Evolutionary conservation across 306 rosid species (phyloP).

Genomic region (Elaeagnus macrophylla): DNA sequence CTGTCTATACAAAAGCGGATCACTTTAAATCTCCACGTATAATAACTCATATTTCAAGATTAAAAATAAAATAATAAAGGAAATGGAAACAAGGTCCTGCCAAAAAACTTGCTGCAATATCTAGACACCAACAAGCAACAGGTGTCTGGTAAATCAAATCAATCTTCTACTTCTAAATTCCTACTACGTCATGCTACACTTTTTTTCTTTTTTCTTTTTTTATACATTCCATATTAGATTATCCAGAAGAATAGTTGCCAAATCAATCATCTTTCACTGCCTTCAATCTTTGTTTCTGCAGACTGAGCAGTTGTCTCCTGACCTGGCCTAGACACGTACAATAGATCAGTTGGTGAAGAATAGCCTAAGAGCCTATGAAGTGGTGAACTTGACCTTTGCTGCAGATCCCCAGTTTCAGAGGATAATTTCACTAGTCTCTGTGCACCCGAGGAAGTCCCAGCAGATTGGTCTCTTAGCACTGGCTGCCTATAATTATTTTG

Average conservation of each 20-base stretch:
- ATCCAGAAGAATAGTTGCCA: not conserved
- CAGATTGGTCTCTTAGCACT: slow-evolving; percentile 18
- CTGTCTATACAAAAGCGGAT: no score
- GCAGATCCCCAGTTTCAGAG: slow-evolving; percentile 27
- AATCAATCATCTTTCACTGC: slow-evolving; percentile 2
- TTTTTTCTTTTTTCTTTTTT: no score
- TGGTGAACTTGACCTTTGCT: slow-evolving; percentile 36
- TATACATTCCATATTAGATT: no score
- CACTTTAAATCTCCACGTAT: no score
- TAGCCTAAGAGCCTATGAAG: slow-evolving; percentile 84
- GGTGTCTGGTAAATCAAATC: no score
- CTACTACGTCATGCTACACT: no score
- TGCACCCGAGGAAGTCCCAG: slow-evolving; percentile 23
- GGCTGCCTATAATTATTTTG: slow-evolving; percentile 20
- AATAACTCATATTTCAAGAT: no score
- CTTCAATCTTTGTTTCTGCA: slow-evolving; percentile 18
- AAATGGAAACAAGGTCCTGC: no score
- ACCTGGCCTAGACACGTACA: slow-evolving; percentile 30
- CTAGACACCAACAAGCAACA: no score
- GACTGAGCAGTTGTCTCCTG: slow-evolving; percentile 20
- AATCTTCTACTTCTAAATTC: no score
- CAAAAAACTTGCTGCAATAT: no score
- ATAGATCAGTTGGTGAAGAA: slow-evolving; percentile 60
- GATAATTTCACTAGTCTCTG: slow-evolving; percentile 24
- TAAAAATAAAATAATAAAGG: no score